phyloP scores from a whole-genome alignment of 2,329 filamentous ascomycete genomes.

The Nectriaceae sp. region DNA sequence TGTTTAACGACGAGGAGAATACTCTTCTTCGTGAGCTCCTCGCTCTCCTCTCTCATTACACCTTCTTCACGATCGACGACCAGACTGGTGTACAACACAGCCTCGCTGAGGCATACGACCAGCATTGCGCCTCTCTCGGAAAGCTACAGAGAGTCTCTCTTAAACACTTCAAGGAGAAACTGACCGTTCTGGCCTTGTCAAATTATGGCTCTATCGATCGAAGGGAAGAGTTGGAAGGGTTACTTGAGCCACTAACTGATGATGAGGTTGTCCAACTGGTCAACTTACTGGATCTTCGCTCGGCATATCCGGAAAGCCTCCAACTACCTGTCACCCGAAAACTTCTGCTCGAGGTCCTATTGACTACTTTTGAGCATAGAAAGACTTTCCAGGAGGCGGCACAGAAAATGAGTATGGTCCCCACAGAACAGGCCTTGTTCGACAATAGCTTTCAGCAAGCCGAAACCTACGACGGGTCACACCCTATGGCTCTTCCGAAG shows the following conservation, averaged over 20 bases:
- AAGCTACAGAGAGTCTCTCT: conserved; percentile 76
- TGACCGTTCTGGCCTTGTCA: conserved; percentile 87
- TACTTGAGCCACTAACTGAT: conserved; percentile 73
- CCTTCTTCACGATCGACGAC: conserved; percentile 87
- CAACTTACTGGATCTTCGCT: conserved; percentile 73
- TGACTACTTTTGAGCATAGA: conserved; percentile 74
- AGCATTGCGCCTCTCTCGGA: conserved; percentile 76
- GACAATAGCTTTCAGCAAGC: conserved; percentile 77
- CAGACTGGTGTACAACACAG: conserved; percentile 79
- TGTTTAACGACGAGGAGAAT: conserved; percentile 75
- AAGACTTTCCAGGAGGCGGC: conserved; percentile 82
- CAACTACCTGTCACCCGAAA: conserved; percentile 63
- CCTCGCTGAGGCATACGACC: conserved; percentile 72
- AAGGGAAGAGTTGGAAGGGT: conserved; percentile 73
- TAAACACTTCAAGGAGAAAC: conserved; percentile 83
- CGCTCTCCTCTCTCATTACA: conserved; percentile 81
- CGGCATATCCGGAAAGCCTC: conserved; percentile 74
- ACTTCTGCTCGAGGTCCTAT: conserved; percentile 70
- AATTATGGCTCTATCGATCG: conserved; percentile 90
- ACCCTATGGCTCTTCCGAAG: conserved; percentile 88
- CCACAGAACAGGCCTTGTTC: conserved; percentile 81
- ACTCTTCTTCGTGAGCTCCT: conserved; percentile 79
- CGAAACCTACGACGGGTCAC: conserved; percentile 83
- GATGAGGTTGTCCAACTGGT: conserved; percentile 73
- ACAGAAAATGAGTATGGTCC: conserved; percentile 71